Base-by-base conservation (phyloP, 2,329 filamentous ascomycete genomes). In the Tolypocladium ophioglossoides region DNA sequence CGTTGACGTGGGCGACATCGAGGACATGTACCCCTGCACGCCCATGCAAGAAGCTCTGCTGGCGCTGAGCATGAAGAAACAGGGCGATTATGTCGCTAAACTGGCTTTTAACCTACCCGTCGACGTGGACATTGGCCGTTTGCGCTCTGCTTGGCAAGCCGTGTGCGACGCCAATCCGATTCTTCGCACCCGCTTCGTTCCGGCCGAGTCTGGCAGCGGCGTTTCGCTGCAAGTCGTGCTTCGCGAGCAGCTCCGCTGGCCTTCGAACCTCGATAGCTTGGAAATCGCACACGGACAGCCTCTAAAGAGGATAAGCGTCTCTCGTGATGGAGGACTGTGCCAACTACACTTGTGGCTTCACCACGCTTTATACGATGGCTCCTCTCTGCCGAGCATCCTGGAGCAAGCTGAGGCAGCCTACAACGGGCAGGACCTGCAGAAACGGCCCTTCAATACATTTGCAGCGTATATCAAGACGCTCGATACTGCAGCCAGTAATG, bases 331-430 rank as follows among this genome's bases (percentile, higher is more conserved):
- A 14, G 22, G 18, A 3, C 24, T 27, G 3, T 11, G 30, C 24
- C 52, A 48, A 30, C 37, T 52, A 32, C 47, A 50, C 27, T 3
- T 55, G 40, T 73, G 46, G 65, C 68, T 40, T 70, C 71, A 74
- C 49, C 72, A 74, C 55, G 62, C 67, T 0, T 59, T 72, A 2
- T 74, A 73, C 40, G 72, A 74, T 54, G 72, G 70, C 16, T 57
- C 60, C 56, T 65, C 63, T 4, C 59, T 65, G 54, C 62, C 66
- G 3, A 37, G 67, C 30, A 58, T 71, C 5, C 51, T 70, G 16
- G 52, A 62, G 34, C 58, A 62, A 46, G 59, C 69, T 30, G 59
- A 59, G 14, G 56, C 57, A 18, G 61, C 62, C 11, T 61, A 60
- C 24, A 47, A 59, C 20, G 41, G 52, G 7, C 7, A 47, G 10